Evolutionary conservation across 2,329 filamentous ascomycete species (phyloP).

Genomic region (Alternaria solani): DNA sequence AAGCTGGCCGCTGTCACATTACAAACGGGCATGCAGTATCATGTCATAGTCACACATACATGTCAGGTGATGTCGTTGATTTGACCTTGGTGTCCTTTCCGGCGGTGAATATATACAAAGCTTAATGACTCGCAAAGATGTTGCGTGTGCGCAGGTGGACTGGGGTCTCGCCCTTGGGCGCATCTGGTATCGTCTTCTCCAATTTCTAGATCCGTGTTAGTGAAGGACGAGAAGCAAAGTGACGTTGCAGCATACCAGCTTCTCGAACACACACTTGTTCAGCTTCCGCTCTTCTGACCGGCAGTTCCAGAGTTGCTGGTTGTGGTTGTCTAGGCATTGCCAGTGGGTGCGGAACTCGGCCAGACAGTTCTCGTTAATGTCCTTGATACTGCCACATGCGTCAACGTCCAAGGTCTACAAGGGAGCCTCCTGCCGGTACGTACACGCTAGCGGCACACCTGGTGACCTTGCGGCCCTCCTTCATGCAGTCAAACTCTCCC

Average conservation of each 20-base stretch:
- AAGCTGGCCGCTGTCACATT: slow-evolving; percentile 17
- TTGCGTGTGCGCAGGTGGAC: slow-evolving; percentile 60
- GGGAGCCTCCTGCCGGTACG: slow-evolving; percentile 10
- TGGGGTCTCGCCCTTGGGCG: slow-evolving; percentile 58
- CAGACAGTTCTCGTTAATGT: slow-evolving; percentile 95
- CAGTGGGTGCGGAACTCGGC: slow-evolving; percentile 92
- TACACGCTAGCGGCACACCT: slow-evolving; percentile 97
- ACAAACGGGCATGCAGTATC: slow-evolving; percentile 19
- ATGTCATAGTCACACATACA: slow-evolving; percentile 1
- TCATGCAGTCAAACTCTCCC: slow-evolving; percentile 93
- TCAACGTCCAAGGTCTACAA: slow-evolving; percentile 14
- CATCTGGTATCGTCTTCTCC: slow-evolving; percentile 62
- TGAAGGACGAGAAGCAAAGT: neutral
- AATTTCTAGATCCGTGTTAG: slow-evolving; percentile 51
- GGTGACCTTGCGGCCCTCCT: slow-evolving; percentile 95
- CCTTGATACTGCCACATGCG: slow-evolving; percentile 72
- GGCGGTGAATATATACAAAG: slow-evolving; percentile 42
- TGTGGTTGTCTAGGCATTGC: slow-evolving; percentile 95
- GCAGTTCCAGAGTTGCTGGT: slow-evolving; percentile 98
- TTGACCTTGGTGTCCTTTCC: slow-evolving; percentile 22
- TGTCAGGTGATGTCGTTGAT: slow-evolving; percentile 25
- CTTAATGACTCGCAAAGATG: slow-evolving; percentile 49
- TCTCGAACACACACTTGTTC: slow-evolving; percentile 95
- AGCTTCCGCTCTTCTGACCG: slow-evolving; percentile 85
- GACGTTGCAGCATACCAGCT: slow-evolving; percentile 73